Evolutionary conservation across 148 eudicot genomes (phyloP), one percentile per base, ranked within the genome.

Genomic region (Cornus florida): DNA sequence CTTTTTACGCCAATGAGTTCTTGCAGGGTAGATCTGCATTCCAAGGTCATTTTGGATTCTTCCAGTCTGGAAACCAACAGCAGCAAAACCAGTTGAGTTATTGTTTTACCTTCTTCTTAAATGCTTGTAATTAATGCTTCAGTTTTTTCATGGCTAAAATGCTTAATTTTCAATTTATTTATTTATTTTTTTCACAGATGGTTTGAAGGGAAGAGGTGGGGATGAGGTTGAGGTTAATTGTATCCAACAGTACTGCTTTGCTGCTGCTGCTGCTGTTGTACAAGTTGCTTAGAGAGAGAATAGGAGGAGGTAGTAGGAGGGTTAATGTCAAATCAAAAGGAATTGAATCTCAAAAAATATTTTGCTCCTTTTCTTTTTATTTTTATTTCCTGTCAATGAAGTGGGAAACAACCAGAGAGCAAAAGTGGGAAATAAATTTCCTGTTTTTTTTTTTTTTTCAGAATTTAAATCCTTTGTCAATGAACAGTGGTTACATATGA

Each of bases 81-180:
- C 86, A 84, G 67, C 85, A 82, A 38, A 79, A 85, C 80, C 88
- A 85, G 88, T 85, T 82, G 67, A 79, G 86, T 81, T 64, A 32
- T n/a, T 50, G 31, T 22, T 67, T 59, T 35, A 19, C 3, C 22
- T 71, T 46, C 43, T 5, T 77, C 20, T 70, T 28, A 24, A 4
- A 43, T 81, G 75, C 70, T 62, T 57, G 20, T 57, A 57, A n/a
- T 6, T 62, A n/a, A 62, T 62, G 24, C 24, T 53, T 13, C 2
- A 53, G 16, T 4, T 53, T 11, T 41, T 43, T 71, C 59, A 71
- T 12, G 28, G 28, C 28, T 28, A 28, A 28, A 28, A 28, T 14
- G 8, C 11, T 77, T 24, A 50, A 28, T 28, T 28, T 28, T 28
- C 28, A 28, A 28, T 28, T 28, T 28, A n/a, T n/a, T n/a, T n/a